Evolutionary conservation across 2,329 filamentous ascomycete species (phyloP), one percentile per base, ranked within the genome.

Genomic region (Alternaria gaisen): DNA sequence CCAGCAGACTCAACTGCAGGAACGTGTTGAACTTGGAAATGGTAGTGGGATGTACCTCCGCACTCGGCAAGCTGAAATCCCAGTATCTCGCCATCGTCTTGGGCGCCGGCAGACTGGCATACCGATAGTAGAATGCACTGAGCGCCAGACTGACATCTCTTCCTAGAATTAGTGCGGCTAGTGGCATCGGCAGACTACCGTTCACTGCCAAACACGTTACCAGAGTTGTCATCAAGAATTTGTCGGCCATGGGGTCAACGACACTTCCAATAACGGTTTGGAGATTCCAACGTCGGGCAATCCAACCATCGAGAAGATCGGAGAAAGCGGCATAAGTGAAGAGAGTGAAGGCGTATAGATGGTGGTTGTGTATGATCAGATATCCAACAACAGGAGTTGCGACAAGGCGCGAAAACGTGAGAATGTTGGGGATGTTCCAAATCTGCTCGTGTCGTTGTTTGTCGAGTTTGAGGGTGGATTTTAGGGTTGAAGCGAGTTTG

Each of bases 191-290:
- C 52, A 99, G 83, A 14, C 88, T 86, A 4, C 93, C 93, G 71
- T 97, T 93, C 64, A 91, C 84, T 4, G 94, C 93, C 44, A 98
- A 81, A 66, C 91, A 93, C 12, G 94, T 89, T 0, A 94, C 96
- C 71, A 97, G 80, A 59, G 97, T 88, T 0, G 94, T 97, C 95
- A 99, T 98, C 66, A 99, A 86, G 9, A 88, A 87, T 82, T 99
- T 99, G 80, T 99, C 95, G 3, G 95, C 95, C 91, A 97, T 95
- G 6, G 95, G 95, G 43, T 77, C 73, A 64, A 99, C 93, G 30
- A 99, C 88, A 56, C 92, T 96, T 56, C 95, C 95, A 10, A 98
- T 93, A 1, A 99, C 94, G 0, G 95, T 98, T 79, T 95, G 91
- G 58, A 93, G 85, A 52, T 94, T 90, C 88, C 91, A 98, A 61